A percentile compares a stretch with the other conserved stretches of the same genome.
These are phyloP conservation scores for Cordia subcordata DNA, from an alignment of 257 asterid species.

Conservation along the genomic window DNA sequence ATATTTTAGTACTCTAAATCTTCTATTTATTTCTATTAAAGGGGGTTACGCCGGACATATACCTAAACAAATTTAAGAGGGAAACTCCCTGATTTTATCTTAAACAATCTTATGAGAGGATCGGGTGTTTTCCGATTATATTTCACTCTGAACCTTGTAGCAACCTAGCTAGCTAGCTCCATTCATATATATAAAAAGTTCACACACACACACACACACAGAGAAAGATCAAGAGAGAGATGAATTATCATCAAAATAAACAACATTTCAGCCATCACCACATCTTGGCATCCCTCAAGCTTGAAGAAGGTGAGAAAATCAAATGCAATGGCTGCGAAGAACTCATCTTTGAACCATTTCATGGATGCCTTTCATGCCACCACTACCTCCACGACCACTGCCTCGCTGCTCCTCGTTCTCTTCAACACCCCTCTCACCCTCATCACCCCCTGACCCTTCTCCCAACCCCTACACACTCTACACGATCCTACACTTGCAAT, in stretches of 20 bases:
- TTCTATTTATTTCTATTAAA: too few relatives aligned
- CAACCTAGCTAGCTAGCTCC: too few relatives aligned
- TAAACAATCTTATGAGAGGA: too few relatives aligned
- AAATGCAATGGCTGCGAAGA: constrained; percentile 21
- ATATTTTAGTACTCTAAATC: too few relatives aligned
- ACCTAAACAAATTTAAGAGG: too few relatives aligned
- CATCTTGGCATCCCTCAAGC: constrained; percentile 13
- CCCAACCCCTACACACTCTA: constrained; percentile 25
- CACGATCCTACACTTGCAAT: constrained; percentile 15
- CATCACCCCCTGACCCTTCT: constrained; percentile 29
- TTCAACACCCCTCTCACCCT: constrained; percentile 28
- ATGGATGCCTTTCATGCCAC: constrained; percentile 31
- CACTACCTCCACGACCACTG: constrained; percentile 29
- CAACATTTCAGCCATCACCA: constrained; percentile 41
- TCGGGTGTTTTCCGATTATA: too few relatives aligned
- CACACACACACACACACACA: too few relatives aligned
- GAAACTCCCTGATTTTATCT: too few relatives aligned
- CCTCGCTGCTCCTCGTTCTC: constrained; percentile 31
- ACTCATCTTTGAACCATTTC: constrained; percentile 11
- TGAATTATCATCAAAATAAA: constrained; percentile 11
- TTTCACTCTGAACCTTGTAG: too few relatives aligned
- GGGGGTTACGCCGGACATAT: too few relatives aligned
- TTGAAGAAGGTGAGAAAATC: constrained; percentile 14
- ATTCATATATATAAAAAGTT: too few relatives aligned
- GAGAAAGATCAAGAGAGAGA: constrained; percentile 3